phyloP scores from a whole-genome alignment of 2,329 filamentous ascomycete species.

The Alternaria brassicae region DNA sequence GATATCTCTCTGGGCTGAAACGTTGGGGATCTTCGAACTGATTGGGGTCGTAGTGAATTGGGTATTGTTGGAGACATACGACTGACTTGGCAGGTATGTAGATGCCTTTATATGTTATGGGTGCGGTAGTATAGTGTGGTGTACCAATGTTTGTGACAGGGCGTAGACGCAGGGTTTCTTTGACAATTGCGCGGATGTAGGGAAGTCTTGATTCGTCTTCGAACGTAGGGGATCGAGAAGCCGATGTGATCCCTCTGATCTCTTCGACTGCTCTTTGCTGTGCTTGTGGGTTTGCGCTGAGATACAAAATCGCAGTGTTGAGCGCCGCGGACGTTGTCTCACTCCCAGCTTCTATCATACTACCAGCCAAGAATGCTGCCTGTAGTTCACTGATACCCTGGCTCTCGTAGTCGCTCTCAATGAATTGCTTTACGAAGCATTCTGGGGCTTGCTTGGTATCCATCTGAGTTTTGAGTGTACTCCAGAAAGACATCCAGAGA shows the following conservation, averaged over 20 bases:
- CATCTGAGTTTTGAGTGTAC: constrained; percentile 39
- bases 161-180: constrained; percentile 55
- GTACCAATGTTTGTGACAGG: constrained; percentile 46
- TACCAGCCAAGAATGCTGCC: constrained; percentile 46
- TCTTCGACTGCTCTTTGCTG: constrained; percentile 35
- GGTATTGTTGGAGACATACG: constrained; percentile 39
- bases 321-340: constrained; percentile 50
- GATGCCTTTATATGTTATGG: constrained; percentile 52
- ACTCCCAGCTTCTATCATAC: constrained; percentile 51
- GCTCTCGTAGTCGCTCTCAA: constrained; percentile 48
- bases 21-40: constrained; percentile 46
- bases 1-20: constrained; percentile 57
- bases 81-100: constrained; percentile 53
- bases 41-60: constrained; percentile 48
- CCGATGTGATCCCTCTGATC: constrained; percentile 24
- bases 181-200: constrained; percentile 48
- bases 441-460: constrained; percentile 43
- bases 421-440: constrained; percentile 47
- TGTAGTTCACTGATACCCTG: constrained; percentile 47
- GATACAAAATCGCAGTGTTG: constrained; percentile 43
- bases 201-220: constrained; percentile 55
- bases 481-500: constrained; percentile 45
- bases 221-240: constrained; percentile 39
- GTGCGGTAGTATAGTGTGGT: constrained; percentile 46
- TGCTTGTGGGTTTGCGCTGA: constrained; percentile 33